Percentiles rank a stretch among this genome's conserved stretches.
Conservation (phyloP, 1,139 yeast genomes). For the Debaryomycetaceae sp. region DNA sequence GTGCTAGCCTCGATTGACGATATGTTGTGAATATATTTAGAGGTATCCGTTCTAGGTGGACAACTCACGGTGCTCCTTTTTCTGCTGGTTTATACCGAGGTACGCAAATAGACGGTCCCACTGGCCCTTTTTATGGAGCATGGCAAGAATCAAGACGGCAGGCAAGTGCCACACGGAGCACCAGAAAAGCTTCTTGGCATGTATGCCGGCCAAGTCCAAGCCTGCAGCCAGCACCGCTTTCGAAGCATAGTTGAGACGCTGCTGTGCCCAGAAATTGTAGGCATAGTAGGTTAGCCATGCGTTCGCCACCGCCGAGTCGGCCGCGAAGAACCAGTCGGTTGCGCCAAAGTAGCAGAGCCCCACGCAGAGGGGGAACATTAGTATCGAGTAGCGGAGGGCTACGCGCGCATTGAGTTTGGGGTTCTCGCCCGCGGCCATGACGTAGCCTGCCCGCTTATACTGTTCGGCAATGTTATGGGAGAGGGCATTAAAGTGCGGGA, state of each 20-base stretch:
- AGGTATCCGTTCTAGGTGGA: no score
- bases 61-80: no score
- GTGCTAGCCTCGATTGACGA: no score
- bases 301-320: constrained; percentile 75
- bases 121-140: constrained; percentile 90
- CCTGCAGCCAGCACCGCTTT: constrained; percentile 39
- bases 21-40: no score
- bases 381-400: constrained; percentile 73
- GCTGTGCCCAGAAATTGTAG: constrained; percentile 75
- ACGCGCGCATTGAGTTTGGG: constrained; percentile 91
- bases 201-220: constrained; percentile 43
- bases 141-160: constrained; percentile 76
- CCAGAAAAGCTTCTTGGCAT: constrained; percentile 85
- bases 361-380: constrained; percentile 88
- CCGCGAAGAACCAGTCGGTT: constrained; percentile 70
- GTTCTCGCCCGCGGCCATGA: constrained; percentile 91
- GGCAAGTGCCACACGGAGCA: constrained; percentile 94
- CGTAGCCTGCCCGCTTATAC: constrained; percentile 86
- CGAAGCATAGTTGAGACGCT: constrained; percentile 41
- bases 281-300: constrained; percentile 81
- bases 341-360: constrained; percentile 71
- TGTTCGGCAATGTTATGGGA: constrained; percentile 84
- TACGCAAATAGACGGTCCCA: constrained; percentile 64
- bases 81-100: constrained; percentile 14
- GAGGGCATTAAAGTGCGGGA: constrained; percentile 92